Evolutionary conservation across 345 rosid genomes (phyloP).

Genomic region (Sisymbrium irio): DNA sequence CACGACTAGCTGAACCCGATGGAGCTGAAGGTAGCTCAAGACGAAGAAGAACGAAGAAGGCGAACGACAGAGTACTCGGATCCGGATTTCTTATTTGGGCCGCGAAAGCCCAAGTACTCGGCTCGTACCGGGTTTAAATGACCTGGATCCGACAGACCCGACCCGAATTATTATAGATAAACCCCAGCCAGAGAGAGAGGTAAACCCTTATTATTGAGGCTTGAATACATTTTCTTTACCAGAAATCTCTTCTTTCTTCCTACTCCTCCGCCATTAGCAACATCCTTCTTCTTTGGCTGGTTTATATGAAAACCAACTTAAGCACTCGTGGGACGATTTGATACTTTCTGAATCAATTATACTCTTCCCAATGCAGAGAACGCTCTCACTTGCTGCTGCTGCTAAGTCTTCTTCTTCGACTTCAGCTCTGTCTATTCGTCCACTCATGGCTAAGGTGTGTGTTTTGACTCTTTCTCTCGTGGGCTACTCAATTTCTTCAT

Average conservation of each 20-base stretch:
- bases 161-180: slow-evolving; percentile 24
- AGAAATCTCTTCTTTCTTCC: neutral
- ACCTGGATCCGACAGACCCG: slow-evolving; percentile 7
- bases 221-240: neutral
- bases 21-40: slow-evolving; percentile 25
- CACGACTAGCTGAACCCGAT: neutral
- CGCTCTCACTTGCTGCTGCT: slow-evolving; percentile 25
- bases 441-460: slow-evolving; percentile 55
- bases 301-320: slow-evolving; percentile 9
- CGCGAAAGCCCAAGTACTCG: neutral
- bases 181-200: slow-evolving; percentile 20
- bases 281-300: slow-evolving; percentile 8
- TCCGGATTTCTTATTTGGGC: slow-evolving; percentile 23
- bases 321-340: slow-evolving; percentile 17
- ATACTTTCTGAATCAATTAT: slow-evolving; percentile 4
- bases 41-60: neutral
- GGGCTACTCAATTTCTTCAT: neutral
- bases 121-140: neutral
- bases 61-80: neutral
- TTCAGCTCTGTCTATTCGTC: slow-evolving; percentile 37
- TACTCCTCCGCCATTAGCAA: slow-evolving; percentile 20
- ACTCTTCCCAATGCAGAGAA: slow-evolving; percentile 33
- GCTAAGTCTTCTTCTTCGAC: slow-evolving; percentile 33
- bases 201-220: slow-evolving; percentile 26
- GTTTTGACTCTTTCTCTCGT: neutral